A percentile compares a stretch with the other conserved stretches of the same genome.
These are phyloP conservation scores for Ustilago nuda DNA, from an alignment of 1,284 basidiomycete species.

Conservation along the genomic window DNA sequence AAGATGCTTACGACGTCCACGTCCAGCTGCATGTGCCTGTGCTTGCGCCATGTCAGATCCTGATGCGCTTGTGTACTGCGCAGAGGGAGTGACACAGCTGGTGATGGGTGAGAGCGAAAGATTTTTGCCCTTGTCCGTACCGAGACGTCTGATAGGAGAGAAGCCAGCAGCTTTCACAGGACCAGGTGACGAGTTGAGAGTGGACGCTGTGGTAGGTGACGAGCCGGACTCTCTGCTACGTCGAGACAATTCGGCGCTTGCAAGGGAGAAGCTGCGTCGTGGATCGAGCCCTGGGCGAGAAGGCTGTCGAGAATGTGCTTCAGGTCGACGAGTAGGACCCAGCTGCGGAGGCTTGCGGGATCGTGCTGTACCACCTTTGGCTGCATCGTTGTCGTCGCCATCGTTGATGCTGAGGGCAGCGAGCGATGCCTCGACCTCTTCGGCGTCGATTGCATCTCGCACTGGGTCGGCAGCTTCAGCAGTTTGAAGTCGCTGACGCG, in stretches of 20 bases:
- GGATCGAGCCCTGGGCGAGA: constrained; percentile 26
- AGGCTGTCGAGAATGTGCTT: constrained; percentile 12
- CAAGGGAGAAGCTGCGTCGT: constrained; percentile 45
- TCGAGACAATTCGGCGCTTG: constrained; percentile 35
- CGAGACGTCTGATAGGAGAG: constrained; percentile 43
- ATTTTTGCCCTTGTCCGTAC: constrained; percentile 49
- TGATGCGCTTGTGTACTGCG: constrained; percentile 34
- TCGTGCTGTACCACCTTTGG: constrained; percentile 5
- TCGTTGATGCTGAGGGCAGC: constrained; percentile 38
- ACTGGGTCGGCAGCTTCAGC: constrained; percentile 24
- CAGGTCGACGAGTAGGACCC: constrained; percentile 33
- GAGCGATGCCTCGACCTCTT: constrained; percentile 42
- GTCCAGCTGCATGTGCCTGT: constrained; percentile 38
- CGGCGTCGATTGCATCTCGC: constrained; percentile 41
- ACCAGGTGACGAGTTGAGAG: constrained; percentile 24
- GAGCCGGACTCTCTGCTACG: constrained; percentile 15
- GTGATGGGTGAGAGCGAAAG: constrained; percentile 60
- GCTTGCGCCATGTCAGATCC: constrained; percentile 27
- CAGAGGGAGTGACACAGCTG: constrained; percentile 43
- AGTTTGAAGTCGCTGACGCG: constrained; percentile 37
- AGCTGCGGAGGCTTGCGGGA: constrained; percentile 37
- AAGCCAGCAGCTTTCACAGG: constrained; percentile 29
- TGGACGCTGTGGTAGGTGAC: constrained; percentile 15
- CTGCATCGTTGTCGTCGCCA: constrained; percentile 9
- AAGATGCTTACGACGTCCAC: constrained; percentile 53